Percentiles rank a stretch among this genome's conserved stretches.
Conservation (phyloP, 106 monocot species). For the Platanthera guangdongensis region DNA sequence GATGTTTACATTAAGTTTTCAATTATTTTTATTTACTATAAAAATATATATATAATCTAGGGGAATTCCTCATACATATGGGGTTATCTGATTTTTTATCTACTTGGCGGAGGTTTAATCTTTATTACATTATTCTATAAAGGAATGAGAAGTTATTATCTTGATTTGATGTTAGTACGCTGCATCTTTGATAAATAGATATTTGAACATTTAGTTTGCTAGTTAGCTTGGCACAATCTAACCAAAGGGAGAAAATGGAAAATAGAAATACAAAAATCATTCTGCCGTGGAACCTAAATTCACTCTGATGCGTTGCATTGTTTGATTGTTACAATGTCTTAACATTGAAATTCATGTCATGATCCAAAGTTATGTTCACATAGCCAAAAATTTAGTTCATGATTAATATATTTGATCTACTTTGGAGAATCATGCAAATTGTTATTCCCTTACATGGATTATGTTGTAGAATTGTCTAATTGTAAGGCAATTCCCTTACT, state of each 20-base stretch:
- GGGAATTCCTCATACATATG: neutral
- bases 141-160: neutral
- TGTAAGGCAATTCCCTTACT: neutral
- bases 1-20: neutral
- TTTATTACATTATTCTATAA: neutral
- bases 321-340: neutral
- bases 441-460: neutral
- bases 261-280: neutral
- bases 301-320: neutral
- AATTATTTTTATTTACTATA: neutral
- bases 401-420: neutral
- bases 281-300: neutral
- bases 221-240: neutral
- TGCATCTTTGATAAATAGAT: neutral
- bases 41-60: neutral
- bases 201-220: neutral
- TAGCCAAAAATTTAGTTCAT: neutral
- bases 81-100: neutral
- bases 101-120: neutral
- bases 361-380: neutral
- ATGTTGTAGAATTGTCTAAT: neutral
- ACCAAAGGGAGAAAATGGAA: neutral
- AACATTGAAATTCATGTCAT: neutral
- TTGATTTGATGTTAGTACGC: neutral
- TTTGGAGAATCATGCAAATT: neutral